Evolutionary conservation across 495 filamentous ascomycete species (phyloP).

Genomic region (Penicillium ochrochloron): DNA sequence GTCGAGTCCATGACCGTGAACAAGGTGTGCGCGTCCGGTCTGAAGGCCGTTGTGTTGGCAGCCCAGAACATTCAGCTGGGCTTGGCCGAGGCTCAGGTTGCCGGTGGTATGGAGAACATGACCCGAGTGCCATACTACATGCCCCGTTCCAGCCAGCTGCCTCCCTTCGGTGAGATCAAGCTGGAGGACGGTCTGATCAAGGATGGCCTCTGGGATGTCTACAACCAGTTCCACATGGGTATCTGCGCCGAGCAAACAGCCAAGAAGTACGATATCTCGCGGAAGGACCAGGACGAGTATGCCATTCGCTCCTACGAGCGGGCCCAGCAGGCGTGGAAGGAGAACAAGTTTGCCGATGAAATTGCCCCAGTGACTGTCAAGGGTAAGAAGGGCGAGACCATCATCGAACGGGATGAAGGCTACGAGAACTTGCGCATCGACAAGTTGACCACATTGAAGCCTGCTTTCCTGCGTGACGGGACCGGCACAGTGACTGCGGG

Average conservation of each 20-base stretch:
- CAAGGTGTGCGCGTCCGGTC: slow-evolving; percentile 94
- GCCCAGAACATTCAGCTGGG: slow-evolving; percentile 95
- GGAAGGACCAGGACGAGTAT: slow-evolving; percentile 88
- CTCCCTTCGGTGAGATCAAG: slow-evolving; percentile 82
- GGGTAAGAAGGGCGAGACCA: slow-evolving; percentile 77
- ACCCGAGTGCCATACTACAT: slow-evolving; percentile 90
- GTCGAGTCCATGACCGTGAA: slow-evolving; percentile 92
- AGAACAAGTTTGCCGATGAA: slow-evolving; percentile 79
- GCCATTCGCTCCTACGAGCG: slow-evolving; percentile 86
- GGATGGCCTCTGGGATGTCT: slow-evolving; percentile 96
- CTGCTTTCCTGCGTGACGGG: slow-evolving; percentile 83
- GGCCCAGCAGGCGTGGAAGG: slow-evolving; percentile 87
- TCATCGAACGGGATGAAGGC: slow-evolving; percentile 83
- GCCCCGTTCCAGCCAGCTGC: slow-evolving; percentile 72
- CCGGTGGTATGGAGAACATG: slow-evolving; percentile 99
- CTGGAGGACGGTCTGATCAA: slow-evolving; percentile 92
- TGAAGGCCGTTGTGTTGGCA: slow-evolving; percentile 89
- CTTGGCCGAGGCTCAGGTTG: slow-evolving; percentile 80
- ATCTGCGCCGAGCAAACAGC: slow-evolving; percentile 96
- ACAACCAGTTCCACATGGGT: slow-evolving; percentile 96
- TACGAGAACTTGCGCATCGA: slow-evolving; percentile 82
- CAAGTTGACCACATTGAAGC: slow-evolving; percentile 84
- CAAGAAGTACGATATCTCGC: slow-evolving; percentile 78
- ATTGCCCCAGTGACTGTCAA: slow-evolving; percentile 84
- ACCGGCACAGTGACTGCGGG: slow-evolving; percentile 92